These are phyloP conservation scores for Metschnikowia reukaufii DNA, from an alignment of 805 yeast species.

Conservation along the genomic window DNA sequence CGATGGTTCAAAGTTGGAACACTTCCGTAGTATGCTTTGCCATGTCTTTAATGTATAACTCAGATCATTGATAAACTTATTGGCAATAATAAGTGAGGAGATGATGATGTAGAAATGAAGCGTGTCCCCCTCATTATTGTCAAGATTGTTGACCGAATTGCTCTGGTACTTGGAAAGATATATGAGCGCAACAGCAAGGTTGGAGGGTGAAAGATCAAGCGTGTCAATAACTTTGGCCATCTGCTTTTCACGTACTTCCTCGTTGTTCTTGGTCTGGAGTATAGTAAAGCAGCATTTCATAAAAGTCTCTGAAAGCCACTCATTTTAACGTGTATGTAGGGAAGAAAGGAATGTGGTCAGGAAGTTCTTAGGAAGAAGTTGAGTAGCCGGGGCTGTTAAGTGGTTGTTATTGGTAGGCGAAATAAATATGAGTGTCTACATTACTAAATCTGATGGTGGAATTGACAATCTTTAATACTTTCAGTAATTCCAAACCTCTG, in stretches of 20 bases:
- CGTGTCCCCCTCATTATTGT: constrained; percentile 11
- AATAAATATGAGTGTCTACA: too few relatives aligned
- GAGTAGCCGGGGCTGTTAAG: too few relatives aligned
- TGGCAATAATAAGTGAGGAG: constrained; percentile 20
- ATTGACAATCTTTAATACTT: constrained; percentile 13
- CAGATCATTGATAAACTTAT: constrained; percentile 50
- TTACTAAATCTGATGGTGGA: too few relatives aligned
- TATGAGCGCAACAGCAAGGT: constrained; percentile 18
- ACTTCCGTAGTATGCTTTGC: constrained; percentile 29
- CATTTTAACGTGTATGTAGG: constrained; percentile 4
- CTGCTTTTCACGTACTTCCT: constrained; percentile 7
- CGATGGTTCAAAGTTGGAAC: constrained; percentile 13
- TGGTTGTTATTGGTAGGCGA: too few relatives aligned
- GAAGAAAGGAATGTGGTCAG: not conserved
- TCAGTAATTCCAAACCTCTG: not conserved
- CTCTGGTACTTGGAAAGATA: constrained; percentile 15
- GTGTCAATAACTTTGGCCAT: constrained; percentile 17
- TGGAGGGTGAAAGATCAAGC: constrained; percentile 19
- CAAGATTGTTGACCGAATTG: constrained; percentile 16
- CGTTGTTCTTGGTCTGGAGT: constrained; percentile 7
- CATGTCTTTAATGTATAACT: constrained; percentile 53
- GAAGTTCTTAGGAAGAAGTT: too few relatives aligned
- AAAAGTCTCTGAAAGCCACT: constrained; percentile 13
- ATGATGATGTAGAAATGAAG: constrained; percentile 19
- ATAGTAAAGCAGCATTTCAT: constrained; percentile 15